Evolutionary conservation across 495 filamentous ascomycete genomes (phyloP).

Genomic region (Neurospora sp.): DNA sequence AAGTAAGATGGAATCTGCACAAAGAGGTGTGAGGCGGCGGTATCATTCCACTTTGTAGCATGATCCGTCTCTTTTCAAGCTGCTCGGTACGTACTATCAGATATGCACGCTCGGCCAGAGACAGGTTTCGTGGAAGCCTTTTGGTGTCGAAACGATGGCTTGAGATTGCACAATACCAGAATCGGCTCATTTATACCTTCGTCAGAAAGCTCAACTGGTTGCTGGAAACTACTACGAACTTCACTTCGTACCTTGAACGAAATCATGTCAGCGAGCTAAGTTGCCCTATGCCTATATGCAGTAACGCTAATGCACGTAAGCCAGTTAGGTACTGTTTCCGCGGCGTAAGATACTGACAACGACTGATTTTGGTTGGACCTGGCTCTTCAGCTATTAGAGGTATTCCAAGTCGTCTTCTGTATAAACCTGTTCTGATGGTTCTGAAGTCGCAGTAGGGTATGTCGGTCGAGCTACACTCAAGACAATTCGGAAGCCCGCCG

Average conservation of each 20-base stretch:
- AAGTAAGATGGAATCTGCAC: not conserved
- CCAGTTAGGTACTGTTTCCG: not conserved
- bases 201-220: not conserved
- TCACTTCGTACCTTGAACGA: not conserved
- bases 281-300: not conserved
- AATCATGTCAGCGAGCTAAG: not conserved
- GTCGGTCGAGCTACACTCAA: not conserved
- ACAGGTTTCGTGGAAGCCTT: not conserved
- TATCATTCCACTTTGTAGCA: not conserved
- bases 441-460: not conserved
- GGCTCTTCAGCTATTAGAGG: too few relatives aligned
- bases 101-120: not conserved
- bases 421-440: not conserved
- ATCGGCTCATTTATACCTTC: not conserved
- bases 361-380: not conserved
- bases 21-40: not conserved
- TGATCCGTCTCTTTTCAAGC: not conserved
- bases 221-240: not conserved
- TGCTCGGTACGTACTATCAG: not conserved
- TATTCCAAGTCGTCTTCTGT: not conserved
- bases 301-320: not conserved
- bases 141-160: not conserved
- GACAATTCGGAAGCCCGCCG: not conserved
- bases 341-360: not conserved
- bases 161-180: not conserved